phyloP scores from a whole-genome alignment of 2,329 filamentous ascomycete genomes.

The Cladosporium halotolerans region DNA sequence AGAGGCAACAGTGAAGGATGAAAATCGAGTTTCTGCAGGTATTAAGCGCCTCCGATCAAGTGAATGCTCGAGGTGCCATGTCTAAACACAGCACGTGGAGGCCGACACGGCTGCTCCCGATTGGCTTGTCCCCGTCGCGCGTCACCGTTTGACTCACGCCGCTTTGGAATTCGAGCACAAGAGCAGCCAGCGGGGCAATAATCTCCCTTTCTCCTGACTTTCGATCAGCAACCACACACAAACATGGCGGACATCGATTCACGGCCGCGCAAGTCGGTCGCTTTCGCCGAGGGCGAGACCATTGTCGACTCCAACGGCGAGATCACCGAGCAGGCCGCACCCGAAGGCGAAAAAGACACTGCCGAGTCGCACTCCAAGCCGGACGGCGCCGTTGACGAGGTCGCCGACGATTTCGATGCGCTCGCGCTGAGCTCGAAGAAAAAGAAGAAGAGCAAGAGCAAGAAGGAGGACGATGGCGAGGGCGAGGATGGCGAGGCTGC shows the following conservation, averaged over 20 bases:
- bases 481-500: slow-evolving; percentile 39
- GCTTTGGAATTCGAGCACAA: slow-evolving; percentile 4
- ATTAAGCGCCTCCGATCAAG: too few species aligned
- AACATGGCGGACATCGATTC: slow-evolving; percentile 49
- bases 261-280: slow-evolving; percentile 81
- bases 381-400: slow-evolving; percentile 25
- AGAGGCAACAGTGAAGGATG: too few species aligned
- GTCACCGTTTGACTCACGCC: slow-evolving; percentile 8
- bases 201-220: slow-evolving; percentile 7
- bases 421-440: slow-evolving; percentile 47
- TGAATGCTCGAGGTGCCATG: too few species aligned
- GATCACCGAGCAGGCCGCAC: slow-evolving; percentile 63
- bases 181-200: slow-evolving; percentile 7
- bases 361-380: slow-evolving; percentile 65
- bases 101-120: neutral
- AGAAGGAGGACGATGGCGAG: slow-evolving; percentile 35
- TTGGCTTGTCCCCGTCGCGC: neutral
- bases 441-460: slow-evolving; percentile 64
- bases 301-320: slow-evolving; percentile 87
- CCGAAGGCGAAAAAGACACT: slow-evolving; percentile 68
- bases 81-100: neutral
- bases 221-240: slow-evolving; percentile 26
- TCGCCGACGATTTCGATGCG: slow-evolving; percentile 32
- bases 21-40: too few species aligned
- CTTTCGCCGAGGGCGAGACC: slow-evolving; percentile 81